These are phyloP conservation scores for Domatiomyces globalis DNA, from an alignment of 2,329 filamentous ascomycete genomes.

Conservation along the genomic window DNA sequence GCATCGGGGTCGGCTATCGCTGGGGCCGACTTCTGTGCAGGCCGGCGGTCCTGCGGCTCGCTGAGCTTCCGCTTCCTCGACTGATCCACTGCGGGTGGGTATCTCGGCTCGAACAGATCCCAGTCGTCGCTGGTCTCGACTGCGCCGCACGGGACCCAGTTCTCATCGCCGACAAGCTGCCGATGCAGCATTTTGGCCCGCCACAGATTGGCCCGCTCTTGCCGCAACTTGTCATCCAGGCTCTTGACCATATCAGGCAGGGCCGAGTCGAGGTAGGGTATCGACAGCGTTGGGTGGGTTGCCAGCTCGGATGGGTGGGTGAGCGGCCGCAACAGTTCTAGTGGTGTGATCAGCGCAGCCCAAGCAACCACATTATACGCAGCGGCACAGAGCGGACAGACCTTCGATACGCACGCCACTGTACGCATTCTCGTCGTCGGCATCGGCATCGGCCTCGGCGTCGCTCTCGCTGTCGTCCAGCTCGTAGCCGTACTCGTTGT, in stretches of 20 bases:
- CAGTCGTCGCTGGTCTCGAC: slow-evolving; percentile 39
- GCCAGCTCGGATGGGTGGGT: slow-evolving; percentile 48
- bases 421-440: slow-evolving; percentile 49
- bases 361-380: background rate
- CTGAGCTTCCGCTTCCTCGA: slow-evolving; percentile 11
- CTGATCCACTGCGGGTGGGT: slow-evolving; percentile 3
- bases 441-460: slow-evolving; percentile 42
- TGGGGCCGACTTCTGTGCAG: background rate
- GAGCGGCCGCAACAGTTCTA: slow-evolving; percentile 46
- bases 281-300: slow-evolving; percentile 43
- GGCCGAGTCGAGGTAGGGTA: slow-evolving; percentile 45
- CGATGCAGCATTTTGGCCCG: slow-evolving; percentile 44
- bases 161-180: slow-evolving; percentile 45
- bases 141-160: slow-evolving; percentile 43
- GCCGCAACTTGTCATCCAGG: slow-evolving; percentile 42
- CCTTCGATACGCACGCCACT: slow-evolving; percentile 43
- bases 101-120: slow-evolving; percentile 31
- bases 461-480: slow-evolving; percentile 45
- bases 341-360: background rate
- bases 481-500: slow-evolving; percentile 51
- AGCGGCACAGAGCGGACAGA: slow-evolving; percentile 23
- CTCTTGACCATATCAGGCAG: slow-evolving; percentile 43
- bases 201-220: slow-evolving; percentile 42
- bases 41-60: background rate
- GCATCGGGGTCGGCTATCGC: background rate